Percentiles rank a stretch among this genome's conserved stretches.
Evolutionary conservation across 2,329 filamentous ascomycete genomes (phyloP).

Genomic region (Hirsutella thompsonii): DNA sequence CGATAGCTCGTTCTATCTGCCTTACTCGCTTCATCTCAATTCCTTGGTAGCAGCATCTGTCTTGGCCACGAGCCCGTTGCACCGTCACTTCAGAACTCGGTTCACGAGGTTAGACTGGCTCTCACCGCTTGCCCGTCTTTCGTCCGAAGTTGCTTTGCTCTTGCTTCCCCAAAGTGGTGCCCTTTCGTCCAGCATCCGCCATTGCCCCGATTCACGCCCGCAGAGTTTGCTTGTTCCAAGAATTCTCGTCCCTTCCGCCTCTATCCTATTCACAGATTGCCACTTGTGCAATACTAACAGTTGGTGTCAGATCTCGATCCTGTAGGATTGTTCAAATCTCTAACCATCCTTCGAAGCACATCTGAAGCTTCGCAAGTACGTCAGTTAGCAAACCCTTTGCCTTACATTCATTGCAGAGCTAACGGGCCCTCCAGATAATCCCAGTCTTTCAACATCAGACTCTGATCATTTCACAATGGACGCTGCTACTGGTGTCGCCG

Average conservation of each 20-base stretch:
- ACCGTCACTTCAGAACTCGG: constrained; percentile 16
- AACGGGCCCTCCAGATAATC: constrained; percentile 6
- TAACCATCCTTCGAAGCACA: constrained; percentile 15
- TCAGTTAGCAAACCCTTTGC: not conserved
- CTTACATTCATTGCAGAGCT: not conserved
- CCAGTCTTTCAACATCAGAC: constrained; percentile 21
- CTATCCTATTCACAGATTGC: too few species aligned
- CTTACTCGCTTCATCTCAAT: constrained; percentile 41
- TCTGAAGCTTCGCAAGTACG: constrained; percentile 20
- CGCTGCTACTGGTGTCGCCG: constrained; percentile 15
- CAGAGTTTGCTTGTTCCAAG: too few species aligned
- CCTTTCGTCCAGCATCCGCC: too few species aligned
- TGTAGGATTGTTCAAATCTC: constrained; percentile 17
- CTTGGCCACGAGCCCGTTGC: constrained; percentile 18
- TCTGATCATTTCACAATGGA: constrained; percentile 21
- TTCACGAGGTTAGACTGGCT: constrained; percentile 15
- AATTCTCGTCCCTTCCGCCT: too few species aligned
- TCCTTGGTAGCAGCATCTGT: constrained; percentile 37
- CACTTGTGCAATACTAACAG: constrained; percentile 1
- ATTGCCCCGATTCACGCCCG: too few species aligned
- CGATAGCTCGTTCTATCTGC: constrained; percentile 47
- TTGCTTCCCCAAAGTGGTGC: too few species aligned
- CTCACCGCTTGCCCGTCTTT: not conserved
- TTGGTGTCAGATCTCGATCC: constrained; percentile 14
- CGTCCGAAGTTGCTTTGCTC: not conserved